Base-by-base conservation (phyloP, 2,329 filamentous ascomycete genomes). In the Colletotrichum sp. region DNA sequence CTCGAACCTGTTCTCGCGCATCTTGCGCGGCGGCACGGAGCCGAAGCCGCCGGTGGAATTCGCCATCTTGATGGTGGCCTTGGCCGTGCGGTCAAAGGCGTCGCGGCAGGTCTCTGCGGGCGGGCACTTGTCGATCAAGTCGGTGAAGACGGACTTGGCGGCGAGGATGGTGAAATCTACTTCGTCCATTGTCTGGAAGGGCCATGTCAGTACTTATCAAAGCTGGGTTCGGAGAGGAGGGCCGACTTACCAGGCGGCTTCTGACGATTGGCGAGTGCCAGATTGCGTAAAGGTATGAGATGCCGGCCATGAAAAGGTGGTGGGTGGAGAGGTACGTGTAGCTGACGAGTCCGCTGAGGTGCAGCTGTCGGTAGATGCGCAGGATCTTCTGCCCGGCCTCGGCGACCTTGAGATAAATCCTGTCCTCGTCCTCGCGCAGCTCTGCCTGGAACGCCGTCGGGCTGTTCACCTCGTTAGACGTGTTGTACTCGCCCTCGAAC, bases 151-250 rank as follows among this genome's bases (percentile, higher is more conserved):
- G 3, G 96, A 98, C 65, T 95, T 98, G 26, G 96, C 96, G 10
- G 96, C 95, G 65, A 98, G 89, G 10, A 99, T 95, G 1, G 96
- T 99, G 81, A 98, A 98, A 83, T 99, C 96, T n/a, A 99, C 96
- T 83, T 99, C 96, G 81, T 99, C 96, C 87, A 98, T 94, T 9
- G 94, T 95, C 91, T 93, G 73, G 87, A 79, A 87, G 82, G 34
- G 57, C 21, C 21, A 57, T 24, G 52, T 28, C 52, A 57, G 39
- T 28, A 26, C 21, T 26, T 57, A 57, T 24, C 52, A 36, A 26
- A 32, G 21, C 26, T 36, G 30, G 60, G 24, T 32, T 34, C 13
- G 9, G 7, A 4, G 5, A 34, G 59, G 30, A 18, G 10, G 60
- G 26, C 49, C 34, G n/a, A 88, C 94, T 87, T 91, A 96, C 95